A percentile compares a stretch with the other conserved stretches of the same genome.
Conservation (phyloP, 1,284 basidiomycete species). For the Apiotrichum gracile region DNA sequence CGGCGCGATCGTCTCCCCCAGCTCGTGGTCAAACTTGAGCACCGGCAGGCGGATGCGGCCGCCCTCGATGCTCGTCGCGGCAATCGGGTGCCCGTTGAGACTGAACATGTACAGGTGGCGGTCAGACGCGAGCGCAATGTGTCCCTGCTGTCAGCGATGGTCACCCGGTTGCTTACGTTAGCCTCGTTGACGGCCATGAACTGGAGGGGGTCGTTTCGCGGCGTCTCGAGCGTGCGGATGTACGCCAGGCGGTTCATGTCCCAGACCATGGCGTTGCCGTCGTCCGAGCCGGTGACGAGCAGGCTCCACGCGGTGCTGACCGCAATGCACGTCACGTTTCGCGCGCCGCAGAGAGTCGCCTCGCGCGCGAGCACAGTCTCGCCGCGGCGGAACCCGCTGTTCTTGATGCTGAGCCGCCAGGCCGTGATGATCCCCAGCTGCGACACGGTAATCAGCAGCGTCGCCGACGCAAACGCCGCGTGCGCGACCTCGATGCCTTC, state of each 20-base stretch:
- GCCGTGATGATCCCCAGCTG: conserved; percentile 68
- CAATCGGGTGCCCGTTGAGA: conserved; percentile 46
- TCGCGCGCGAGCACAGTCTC: conserved; percentile 52
- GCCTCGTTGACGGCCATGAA: conserved; percentile 76
- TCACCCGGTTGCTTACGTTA: conserved; percentile 54
- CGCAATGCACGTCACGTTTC: conserved; percentile 61
- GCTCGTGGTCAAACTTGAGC: conserved; percentile 2
- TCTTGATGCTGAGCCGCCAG: conserved; percentile 57
- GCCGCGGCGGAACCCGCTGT: conserved; percentile 25
- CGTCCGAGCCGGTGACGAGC: conserved; percentile 74
- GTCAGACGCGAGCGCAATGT: conserved; percentile 39
- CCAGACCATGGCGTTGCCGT: conserved; percentile 82
- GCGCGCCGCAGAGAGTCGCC: conserved; percentile 67
- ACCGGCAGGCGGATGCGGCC: conserved; percentile 7
- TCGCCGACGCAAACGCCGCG: conserved; percentile 66
- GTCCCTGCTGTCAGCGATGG: conserved; percentile 28
- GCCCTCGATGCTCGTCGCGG: conserved; percentile 25
- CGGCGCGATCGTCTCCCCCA: not conserved
- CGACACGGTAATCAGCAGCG: conserved; percentile 68
- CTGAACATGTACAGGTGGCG: conserved; percentile 41
- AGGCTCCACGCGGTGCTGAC: conserved; percentile 78
- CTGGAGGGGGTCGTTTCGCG: conserved; percentile 55
- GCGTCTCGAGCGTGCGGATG: conserved; percentile 66
- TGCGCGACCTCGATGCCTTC: conserved; percentile 68
- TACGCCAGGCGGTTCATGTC: conserved; percentile 79